Evolutionary conservation across 2,329 filamentous ascomycete genomes (phyloP), one percentile per base, ranked within the genome.

Genomic region (Aspergillus sp.): DNA sequence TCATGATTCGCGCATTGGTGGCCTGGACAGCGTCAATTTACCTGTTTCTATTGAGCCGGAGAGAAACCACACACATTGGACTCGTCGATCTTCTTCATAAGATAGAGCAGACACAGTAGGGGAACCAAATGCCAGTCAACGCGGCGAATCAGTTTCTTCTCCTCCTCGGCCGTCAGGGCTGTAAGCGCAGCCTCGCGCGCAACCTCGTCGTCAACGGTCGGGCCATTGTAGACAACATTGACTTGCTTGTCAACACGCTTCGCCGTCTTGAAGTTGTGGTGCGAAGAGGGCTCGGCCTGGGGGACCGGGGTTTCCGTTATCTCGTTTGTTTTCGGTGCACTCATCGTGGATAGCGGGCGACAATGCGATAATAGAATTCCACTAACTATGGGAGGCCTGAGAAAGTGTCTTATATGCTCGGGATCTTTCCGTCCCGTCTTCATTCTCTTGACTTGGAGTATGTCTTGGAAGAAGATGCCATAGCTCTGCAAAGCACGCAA

Each of bases 81-180:
- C 1, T 28, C 43, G 19, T 60, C 58, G 7, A 60, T 41, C 5
- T 31, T 60, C 46, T 61, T 61, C 19, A 61, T 22, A 28, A 57
- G 51, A 11, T 61, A 61, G 41, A 61, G 57, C 7, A 61, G 7
- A 15, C 54, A 48, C 15, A 61, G 13, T 5, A 61, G 41, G 9
- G 59, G 59, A 13, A 61, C 31, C 0, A 61, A 31, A 23, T 54
- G 59, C 54, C 59, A 58, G 25, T 61, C 59, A 4, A 58, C 45
- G 13, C 54, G 28, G 1, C 54, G 59, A 13, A 61, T 31, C 3
- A 61, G 19, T 17, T 38, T 57, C 23, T 54, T 53, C 30, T 61
- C 59, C 17, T 61, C 54, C 2, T 34, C 43, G 9, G 30, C 46
- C 9, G 54, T 61, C 23, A 61, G 31, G 4, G 49, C 47, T 5